These are phyloP conservation scores for Candida hungchunana DNA, from an alignment of 805 yeast species.

Conservation along the genomic window DNA sequence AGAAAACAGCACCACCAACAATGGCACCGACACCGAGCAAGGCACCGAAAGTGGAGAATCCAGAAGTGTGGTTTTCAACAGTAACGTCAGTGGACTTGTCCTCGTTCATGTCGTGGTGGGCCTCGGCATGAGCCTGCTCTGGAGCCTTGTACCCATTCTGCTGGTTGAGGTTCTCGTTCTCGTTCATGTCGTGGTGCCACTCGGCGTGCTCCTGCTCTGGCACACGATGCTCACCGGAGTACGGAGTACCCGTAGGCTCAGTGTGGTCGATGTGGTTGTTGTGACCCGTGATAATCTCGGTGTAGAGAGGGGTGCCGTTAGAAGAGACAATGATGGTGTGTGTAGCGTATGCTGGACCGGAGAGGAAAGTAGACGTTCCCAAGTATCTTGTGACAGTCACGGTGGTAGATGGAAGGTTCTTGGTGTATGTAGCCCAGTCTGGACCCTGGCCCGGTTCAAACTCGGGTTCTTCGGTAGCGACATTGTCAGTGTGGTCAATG, in stretches of 20 bases:
- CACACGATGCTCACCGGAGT: background rate
- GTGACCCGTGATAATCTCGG: constrained; percentile 6
- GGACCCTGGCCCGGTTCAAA: constrained; percentile 20
- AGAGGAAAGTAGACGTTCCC: constrained; percentile 4
- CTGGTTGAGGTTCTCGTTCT: too few relatives aligned
- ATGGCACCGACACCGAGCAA: constrained; percentile 2
- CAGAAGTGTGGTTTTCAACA: background rate
- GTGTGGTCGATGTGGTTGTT: background rate
- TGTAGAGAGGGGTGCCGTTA: constrained; percentile 4
- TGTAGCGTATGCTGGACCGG: constrained; percentile 3
- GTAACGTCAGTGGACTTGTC: constrained; percentile 1
- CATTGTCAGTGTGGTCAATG: background rate
- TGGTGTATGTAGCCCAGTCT: constrained; percentile 16
- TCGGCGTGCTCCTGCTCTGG: background rate
- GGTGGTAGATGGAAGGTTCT: constrained; percentile 3
- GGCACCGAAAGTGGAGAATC: background rate
- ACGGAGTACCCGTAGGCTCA: background rate
- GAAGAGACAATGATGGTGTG: constrained; percentile 5
- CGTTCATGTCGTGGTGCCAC: too few relatives aligned
- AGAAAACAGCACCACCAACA: constrained; percentile 1
- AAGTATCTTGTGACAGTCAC: constrained; percentile 6
- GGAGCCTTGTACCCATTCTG: too few relatives aligned
- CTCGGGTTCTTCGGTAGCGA: constrained; percentile 14
- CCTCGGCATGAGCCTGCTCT: background rate
- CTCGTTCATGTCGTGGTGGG: too few relatives aligned